Base-by-base conservation (phyloP, 83 land plant genomes). In the Isoetes engelmannii region DNA sequence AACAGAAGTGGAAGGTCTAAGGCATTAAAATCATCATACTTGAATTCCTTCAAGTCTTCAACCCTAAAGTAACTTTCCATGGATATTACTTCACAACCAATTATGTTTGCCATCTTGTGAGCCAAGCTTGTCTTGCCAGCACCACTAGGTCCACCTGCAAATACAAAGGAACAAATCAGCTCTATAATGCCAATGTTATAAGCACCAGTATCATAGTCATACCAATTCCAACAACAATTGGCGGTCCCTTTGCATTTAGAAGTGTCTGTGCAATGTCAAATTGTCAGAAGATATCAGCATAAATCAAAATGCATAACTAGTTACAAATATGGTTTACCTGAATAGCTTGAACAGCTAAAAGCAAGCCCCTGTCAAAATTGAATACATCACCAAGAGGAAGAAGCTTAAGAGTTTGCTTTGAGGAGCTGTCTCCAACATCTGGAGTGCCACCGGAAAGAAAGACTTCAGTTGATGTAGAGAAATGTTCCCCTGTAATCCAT, bases 61-160 rank as follows among this genome's bases (percentile, higher is more conserved):
- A 87, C 74, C 71, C 77, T 95, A 72, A 81, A 91, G 75, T 91
- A 95, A 69, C 85, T 95, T 81, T 95, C 99, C 69, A 95, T 80
- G 7, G 99, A 95, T 70, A 95, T 72, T 21, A 95, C 94, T 75
- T 91, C 97, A 78, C 99, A 95, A 54, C 99, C 99, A 75, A 95
- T 85, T 72, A 95, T 95, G 71, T 91, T 95, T 56, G 99, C 99
- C 99, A 95, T 91, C 69, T 95, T 95, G 70, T 79, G 91, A 64
- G 99, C 99, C 77, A 95, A 75, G 74, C 99, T 95, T 43, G 97
- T 95, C 79, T 95, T 95, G 15, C 99, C 99, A 73, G 99, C 91
- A 18, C 99, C 99, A 77, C 97, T 95, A 68, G 99, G 99, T 78
- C 99, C 99, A 19, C 99, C 99, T 95, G 57, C 46, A 43, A 47